Evolutionary conservation across 768 basidiomycete genomes (phyloP), one percentile per base, ranked within the genome.

Genomic region (Auricularia sp.): DNA sequence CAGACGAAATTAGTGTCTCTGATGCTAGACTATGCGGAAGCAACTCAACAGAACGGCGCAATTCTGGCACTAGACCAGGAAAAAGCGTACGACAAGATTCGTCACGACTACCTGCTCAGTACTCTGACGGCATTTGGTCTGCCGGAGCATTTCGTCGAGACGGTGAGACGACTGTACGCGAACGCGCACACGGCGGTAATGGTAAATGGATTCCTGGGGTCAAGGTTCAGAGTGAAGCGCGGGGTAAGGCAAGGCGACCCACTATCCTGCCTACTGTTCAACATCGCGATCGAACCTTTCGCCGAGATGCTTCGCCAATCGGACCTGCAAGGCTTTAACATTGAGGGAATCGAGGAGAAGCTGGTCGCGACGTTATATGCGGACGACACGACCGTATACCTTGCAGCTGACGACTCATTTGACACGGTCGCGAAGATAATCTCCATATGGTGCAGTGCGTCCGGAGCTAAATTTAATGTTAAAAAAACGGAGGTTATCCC

Each of bases 251-350:
- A 80, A 59, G 77, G 76, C 0, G 76, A 78, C 67, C 77, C 75
- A 0, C 69, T 80, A 0, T 79, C 74, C 1, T 78, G 78, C 66
- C 72, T 79, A 0, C 71, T 79, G 0, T 80, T 77, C 59, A 72
- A 79, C 65, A 21, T 78, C 0, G 77, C 76, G 21, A 79, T 79
- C 2, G 78, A 79, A 66, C 74, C 78, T 0, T 72, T 80, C 0
- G 77, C 76, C 0, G 35, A 62, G 6, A 67, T 81, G 0, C 33
- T 77, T n/a, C 65, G 68, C 0, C 77, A 77, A 0, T 64, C 68
- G 56, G 11, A 60, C 51, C 56, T 75, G 0, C 7, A 62, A 1
- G 73, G 72, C 0, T 68, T 69, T 14, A 42, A 36, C 2, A 66
- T 75, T 3, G 68, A 67, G 1, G 67, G 67, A 10, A 5, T 51